These are phyloP conservation scores for Nyssa sinensis DNA, from an alignment of 148 eudicot species.

Conservation along the genomic window DNA sequence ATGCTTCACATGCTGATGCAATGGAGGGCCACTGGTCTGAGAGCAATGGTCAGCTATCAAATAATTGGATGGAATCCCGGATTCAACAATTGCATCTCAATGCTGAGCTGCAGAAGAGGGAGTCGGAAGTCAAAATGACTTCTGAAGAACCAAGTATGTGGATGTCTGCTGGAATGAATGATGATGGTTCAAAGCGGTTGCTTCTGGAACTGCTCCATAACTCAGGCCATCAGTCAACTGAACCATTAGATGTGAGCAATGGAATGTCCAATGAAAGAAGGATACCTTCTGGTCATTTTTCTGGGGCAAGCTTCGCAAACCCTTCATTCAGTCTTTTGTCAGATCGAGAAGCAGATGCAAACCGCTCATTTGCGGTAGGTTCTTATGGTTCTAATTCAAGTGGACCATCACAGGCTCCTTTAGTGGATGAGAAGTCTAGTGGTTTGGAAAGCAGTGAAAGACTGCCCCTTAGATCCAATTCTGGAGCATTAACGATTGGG, in stretches of 20 bases:
- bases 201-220: constrained; percentile 87
- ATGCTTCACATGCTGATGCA: constrained; percentile 44
- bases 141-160: constrained; percentile 54
- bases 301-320: constrained; percentile 43
- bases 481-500: constrained; percentile 46
- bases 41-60: constrained; percentile 50
- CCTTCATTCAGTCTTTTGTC: constrained; percentile 38
- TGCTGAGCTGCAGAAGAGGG: constrained; percentile 65
- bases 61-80: constrained; percentile 73
- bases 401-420: constrained; percentile 34
- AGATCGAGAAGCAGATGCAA: constrained; percentile 45
- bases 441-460: constrained; percentile 45
- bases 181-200: constrained; percentile 79
- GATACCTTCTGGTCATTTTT: constrained; percentile 35
- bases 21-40: constrained; percentile 59
- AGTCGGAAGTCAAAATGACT: constrained; percentile 39
- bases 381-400: constrained; percentile 57
- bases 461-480: constrained; percentile 41
- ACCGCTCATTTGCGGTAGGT: constrained; percentile 37
- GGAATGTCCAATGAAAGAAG: constrained; percentile 37
- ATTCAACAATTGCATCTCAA: constrained; percentile 59
- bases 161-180: constrained; percentile 61
- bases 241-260: constrained; percentile 34
- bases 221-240: constrained; percentile 45
- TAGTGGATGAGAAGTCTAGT: constrained; percentile 37